Evolutionary conservation across 2,329 filamentous ascomycete genomes (phyloP).

Genomic region (Sclerotinia subarctica): DNA sequence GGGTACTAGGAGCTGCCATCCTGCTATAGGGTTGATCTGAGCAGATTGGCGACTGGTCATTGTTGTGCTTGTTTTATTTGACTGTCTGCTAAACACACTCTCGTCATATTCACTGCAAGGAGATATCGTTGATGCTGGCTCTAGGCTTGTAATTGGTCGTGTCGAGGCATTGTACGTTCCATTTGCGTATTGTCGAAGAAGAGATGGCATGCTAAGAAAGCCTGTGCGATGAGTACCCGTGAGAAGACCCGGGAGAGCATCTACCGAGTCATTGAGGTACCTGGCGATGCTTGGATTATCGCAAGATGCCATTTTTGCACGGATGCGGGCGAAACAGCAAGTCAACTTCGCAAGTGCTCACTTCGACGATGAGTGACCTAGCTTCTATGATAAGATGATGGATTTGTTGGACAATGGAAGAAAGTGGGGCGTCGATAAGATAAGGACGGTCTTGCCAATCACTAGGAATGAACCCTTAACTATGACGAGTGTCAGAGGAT

Average conservation of each 20-base stretch:
- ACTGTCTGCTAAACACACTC: conserved; percentile 13
- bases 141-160: not conserved
- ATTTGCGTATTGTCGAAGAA: not conserved
- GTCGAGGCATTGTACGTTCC: not conserved
- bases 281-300: not conserved
- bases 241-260: not conserved
- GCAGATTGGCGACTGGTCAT: not conserved
- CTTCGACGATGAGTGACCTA: not conserved
- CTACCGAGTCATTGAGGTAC: conserved; percentile 11
- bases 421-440: conserved; percentile 9
- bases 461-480: not conserved
- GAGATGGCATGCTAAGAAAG: not conserved
- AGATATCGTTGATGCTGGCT: not conserved
- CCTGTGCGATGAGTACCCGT: not conserved
- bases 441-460: conserved; percentile 12
- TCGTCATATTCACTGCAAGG: not conserved
- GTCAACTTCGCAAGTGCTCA: not conserved
- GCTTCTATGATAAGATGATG: not conserved
- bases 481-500: not conserved
- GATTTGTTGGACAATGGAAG: not conserved
- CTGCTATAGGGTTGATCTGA: not conserved
- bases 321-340: not conserved
- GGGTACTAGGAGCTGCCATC: conserved; percentile 13
- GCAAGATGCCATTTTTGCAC: not conserved
- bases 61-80: conserved; percentile 2